A percentile compares a stretch with the other conserved stretches of the same genome.
Evolutionary conservation across 75 land plant genomes (phyloP).

Genomic region (Pinus albicaulis): DNA sequence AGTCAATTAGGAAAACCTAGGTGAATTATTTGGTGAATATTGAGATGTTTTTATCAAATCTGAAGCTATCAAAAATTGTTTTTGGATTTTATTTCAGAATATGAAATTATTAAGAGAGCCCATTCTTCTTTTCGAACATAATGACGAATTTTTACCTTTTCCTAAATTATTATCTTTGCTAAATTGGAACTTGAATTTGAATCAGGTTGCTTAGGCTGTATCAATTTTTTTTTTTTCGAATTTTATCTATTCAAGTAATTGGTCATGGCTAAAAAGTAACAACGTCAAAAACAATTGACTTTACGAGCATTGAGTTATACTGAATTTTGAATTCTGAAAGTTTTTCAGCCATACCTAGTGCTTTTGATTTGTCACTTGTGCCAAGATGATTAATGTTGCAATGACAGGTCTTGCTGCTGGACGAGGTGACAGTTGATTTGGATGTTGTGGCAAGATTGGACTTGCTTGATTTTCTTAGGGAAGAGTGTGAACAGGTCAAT

Average conservation of each 20-base stretch:
- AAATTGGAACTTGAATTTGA: background rate
- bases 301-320: background rate
- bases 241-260: background rate
- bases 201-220: background rate
- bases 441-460: slow-evolving; percentile 97
- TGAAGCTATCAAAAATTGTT: no score
- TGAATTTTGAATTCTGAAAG: background rate
- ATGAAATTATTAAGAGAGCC: no score
- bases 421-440: slow-evolving; percentile 95
- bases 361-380: background rate
- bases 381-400: background rate
- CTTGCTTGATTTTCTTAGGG: slow-evolving; percentile 77
- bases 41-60: no score
- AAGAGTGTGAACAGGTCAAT: slow-evolving; percentile 80
- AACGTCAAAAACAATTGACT: background rate
- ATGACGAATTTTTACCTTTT: no score
- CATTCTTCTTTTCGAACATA: no score
- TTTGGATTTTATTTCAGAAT: no score
- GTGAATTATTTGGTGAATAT: no score
- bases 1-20: no score
- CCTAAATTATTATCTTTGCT: no score
- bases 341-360: background rate
- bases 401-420: slow-evolving; percentile 81
- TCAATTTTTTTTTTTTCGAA: background rate
- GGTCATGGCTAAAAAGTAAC: background rate